phyloP scores from a whole-genome alignment of 2,329 filamentous ascomycete genomes.

The Cytospora paraplurivora region DNA sequence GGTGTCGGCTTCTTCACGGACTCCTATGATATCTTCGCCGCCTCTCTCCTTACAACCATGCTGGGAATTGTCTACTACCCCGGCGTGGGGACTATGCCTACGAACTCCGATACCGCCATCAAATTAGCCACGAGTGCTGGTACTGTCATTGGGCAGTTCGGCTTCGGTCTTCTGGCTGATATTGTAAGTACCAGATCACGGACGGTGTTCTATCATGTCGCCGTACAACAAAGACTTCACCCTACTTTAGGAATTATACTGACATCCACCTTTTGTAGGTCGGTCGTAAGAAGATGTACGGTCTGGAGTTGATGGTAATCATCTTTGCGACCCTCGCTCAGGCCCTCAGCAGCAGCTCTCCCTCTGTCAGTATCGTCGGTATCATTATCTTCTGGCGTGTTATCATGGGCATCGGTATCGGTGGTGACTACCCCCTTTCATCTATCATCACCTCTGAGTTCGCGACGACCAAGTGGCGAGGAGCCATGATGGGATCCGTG shows the following conservation, averaged over 20 bases:
- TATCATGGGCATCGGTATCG: conserved; percentile 71
- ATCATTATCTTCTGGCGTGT: conserved; percentile 81
- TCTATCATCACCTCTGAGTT: conserved; percentile 88
- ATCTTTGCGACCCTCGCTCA: conserved; percentile 78
- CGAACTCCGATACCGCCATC: conserved; percentile 74
- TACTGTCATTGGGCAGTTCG: conserved; percentile 79
- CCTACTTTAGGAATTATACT: not conserved
- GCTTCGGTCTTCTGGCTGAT: conserved; percentile 78
- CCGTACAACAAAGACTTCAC: not conserved
- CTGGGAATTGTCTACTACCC: conserved; percentile 77
- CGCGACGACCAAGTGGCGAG: conserved; percentile 81
- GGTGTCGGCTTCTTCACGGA: conserved; percentile 90
- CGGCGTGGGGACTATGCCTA: conserved; percentile 60
- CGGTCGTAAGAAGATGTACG: conserved; percentile 62
- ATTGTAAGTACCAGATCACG: conserved; percentile 28
- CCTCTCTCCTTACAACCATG: conserved; percentile 73
- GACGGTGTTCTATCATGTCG: not conserved
- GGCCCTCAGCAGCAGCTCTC: conserved; percentile 64
- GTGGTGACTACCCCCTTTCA: conserved; percentile 79
- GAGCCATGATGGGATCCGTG: conserved; percentile 84
- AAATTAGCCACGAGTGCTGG: conserved; percentile 84
- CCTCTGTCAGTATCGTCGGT: conserved; percentile 63
- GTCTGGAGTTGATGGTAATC: conserved; percentile 77
- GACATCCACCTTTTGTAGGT: conserved; percentile 18
- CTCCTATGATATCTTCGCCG: conserved; percentile 74